Evolutionary conservation across 2,329 filamentous ascomycete species (phyloP).

Genomic region (Pseudogymnoascus sp.): DNA sequence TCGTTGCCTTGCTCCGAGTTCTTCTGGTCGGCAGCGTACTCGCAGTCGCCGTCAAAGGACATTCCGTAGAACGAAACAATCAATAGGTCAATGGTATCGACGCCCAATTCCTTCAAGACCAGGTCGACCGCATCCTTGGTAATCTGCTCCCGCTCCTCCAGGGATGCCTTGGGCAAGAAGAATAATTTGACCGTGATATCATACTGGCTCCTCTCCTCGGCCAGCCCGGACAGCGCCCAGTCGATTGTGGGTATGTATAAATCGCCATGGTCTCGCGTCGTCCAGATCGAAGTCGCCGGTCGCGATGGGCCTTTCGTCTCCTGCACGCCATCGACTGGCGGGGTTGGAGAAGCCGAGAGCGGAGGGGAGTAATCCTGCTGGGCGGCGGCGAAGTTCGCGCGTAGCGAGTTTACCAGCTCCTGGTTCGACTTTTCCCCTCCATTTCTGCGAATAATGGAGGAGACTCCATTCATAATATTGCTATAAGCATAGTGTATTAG

Average conservation of each 20-base stretch:
- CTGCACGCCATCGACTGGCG: conserved; percentile 24
- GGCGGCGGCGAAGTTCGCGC: conserved; percentile 70
- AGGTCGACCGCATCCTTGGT: conserved; percentile 70
- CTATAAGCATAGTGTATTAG: conserved; percentile 18
- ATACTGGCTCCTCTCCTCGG: conserved; percentile 77
- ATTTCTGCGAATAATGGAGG: conserved; percentile 74
- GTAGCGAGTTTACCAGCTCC: conserved; percentile 82
- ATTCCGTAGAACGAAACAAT: conserved; percentile 91
- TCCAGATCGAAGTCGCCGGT: conserved; percentile 50
- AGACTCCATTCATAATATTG: conserved; percentile 60
- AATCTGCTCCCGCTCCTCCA: conserved; percentile 57
- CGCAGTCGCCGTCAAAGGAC: conserved; percentile 86
- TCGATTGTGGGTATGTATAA: conserved; percentile 74
- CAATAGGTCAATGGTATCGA: conserved; percentile 71
- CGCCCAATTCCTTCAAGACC: conserved; percentile 70
- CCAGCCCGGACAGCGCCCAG: conserved; percentile 60
- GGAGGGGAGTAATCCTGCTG: conserved; percentile 49
- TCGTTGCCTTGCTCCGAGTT: conserved; percentile 56
- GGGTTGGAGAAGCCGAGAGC: conserved; percentile 25
- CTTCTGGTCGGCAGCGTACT: conserved; percentile 60
- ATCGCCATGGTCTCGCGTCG: conserved; percentile 47
- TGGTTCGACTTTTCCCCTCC: conserved; percentile 79
- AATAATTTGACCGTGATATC: conserved; percentile 95
- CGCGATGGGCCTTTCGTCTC: conserved; percentile 22
- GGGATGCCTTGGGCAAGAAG: conserved; percentile 66